phyloP scores from a whole-genome alignment of 768 basidiomycete species.

The Amanita brunnescens region DNA sequence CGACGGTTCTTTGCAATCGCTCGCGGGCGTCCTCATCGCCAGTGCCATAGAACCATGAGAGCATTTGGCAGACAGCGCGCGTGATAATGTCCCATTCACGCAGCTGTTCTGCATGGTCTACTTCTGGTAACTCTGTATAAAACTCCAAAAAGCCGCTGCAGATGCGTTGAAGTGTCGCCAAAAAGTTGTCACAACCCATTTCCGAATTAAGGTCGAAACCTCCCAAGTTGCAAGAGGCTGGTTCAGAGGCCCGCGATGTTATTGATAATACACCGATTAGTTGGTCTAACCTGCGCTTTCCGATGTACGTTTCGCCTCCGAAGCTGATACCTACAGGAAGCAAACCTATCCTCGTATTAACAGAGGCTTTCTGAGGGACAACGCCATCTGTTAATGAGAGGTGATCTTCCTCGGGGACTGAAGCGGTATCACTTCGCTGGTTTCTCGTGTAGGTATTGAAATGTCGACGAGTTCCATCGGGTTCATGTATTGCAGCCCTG shows the following conservation, averaged over 20 bases:
- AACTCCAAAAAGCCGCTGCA: constrained; percentile 35
- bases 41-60: constrained; percentile 36
- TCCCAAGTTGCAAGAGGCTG: constrained; percentile 23
- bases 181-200: constrained; percentile 36
- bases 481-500: neutral
- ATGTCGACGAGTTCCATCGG: constrained; percentile 8
- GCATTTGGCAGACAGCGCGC: constrained; percentile 32
- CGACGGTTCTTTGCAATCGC: constrained; percentile 23
- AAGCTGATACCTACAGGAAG: constrained; percentile 49
- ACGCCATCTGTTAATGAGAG: constrained; percentile 1
- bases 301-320: constrained; percentile 41
- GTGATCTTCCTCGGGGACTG: constrained; percentile 4
- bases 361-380: constrained; percentile 15
- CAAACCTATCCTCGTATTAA: constrained; percentile 45
- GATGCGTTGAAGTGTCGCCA: constrained; percentile 34
- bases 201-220: constrained; percentile 36
- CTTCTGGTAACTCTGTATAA: constrained; percentile 27
- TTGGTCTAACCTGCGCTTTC: constrained; percentile 51
- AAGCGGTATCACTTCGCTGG: neutral
- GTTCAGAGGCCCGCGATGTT: constrained; percentile 19
- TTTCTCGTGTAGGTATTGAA: constrained; percentile 3
- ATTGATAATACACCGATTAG: constrained; percentile 33
- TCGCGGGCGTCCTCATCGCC: constrained; percentile 24
- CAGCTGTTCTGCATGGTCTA: constrained; percentile 18
- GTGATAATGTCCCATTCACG: constrained; percentile 32